Conservation (phyloP, 2,329 filamentous ascomycete genomes). For the Sporothrix euskadiensis region DNA sequence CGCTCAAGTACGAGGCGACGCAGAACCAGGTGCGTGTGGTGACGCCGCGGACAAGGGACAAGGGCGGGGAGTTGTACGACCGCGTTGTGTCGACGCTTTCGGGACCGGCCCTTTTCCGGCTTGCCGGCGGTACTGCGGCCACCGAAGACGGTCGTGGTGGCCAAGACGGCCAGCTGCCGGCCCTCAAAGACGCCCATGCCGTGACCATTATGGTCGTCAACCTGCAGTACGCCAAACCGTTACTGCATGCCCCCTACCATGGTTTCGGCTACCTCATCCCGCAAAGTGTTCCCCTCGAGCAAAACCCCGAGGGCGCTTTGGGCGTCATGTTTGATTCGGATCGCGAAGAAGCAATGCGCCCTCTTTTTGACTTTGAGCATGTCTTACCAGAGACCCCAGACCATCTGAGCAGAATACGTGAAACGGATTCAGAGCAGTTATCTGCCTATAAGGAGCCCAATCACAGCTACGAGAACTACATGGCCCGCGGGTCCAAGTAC, state of each 20-base stretch:
- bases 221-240: constrained; percentile 71
- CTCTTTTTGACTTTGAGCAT: constrained; percentile 51
- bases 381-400: neutral
- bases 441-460: neutral
- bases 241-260: constrained; percentile 59
- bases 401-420: neutral
- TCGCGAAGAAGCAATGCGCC: constrained; percentile 43
- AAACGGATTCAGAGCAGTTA: neutral
- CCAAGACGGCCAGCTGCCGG: constrained; percentile 44
- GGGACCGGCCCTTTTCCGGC: constrained; percentile 42
- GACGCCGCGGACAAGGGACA: constrained; percentile 21
- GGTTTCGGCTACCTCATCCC: constrained; percentile 95
- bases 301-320: constrained; percentile 50
- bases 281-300: constrained; percentile 48
- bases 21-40: neutral
- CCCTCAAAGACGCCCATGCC: constrained; percentile 57
- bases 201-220: constrained; percentile 92
- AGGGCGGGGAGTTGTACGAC: constrained; percentile 45
- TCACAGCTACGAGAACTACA: constrained; percentile 30
- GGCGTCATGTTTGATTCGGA: constrained; percentile 92
- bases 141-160: constrained; percentile 17
- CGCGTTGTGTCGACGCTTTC: constrained; percentile 67
- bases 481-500: constrained; percentile 63
- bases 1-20: constrained; percentile 44
- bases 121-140: constrained; percentile 39